phyloP scores from a whole-genome alignment of 176 grass and related monocot species.

The Juncus inflexus region DNA sequence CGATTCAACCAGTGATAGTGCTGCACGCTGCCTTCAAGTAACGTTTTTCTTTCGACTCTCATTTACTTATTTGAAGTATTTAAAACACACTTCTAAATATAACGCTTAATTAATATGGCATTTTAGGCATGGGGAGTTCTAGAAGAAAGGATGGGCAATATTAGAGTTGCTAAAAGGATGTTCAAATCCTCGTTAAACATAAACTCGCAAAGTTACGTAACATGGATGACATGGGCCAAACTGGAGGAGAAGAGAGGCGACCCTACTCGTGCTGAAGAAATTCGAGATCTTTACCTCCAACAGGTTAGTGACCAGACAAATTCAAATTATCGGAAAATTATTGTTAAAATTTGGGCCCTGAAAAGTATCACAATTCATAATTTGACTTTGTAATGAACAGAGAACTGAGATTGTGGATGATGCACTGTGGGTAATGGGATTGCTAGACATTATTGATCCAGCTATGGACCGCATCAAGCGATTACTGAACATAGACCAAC shows the following conservation, averaged over 20 bases:
- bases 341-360: no score
- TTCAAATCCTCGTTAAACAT: slow-evolving; percentile 79
- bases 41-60: slow-evolving; percentile 6
- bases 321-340: slow-evolving; percentile 1
- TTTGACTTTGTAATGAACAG: slow-evolving; percentile 28
- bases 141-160: slow-evolving; percentile 84
- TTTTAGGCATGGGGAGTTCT: slow-evolving; percentile 85
- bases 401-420: slow-evolving; percentile 87
- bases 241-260: slow-evolving; percentile 75
- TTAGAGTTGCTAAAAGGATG: slow-evolving; percentile 68
- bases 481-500: slow-evolving; percentile 63
- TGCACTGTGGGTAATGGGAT: slow-evolving; percentile 85
- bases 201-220: slow-evolving; percentile 97
- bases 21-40: slow-evolving; percentile 95
- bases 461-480: slow-evolving; percentile 82
- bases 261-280: slow-evolving; percentile 83
- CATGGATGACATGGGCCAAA: slow-evolving; percentile 93
- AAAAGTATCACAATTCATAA: no score
- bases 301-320: slow-evolving; percentile 48
- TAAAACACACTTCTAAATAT: not conserved
- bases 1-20: slow-evolving; percentile 83
- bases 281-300: slow-evolving; percentile 86
- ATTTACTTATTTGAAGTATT: no score
- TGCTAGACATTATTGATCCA: slow-evolving; percentile 87
- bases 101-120: slow-evolving; percentile 2